Evolutionary conservation across 257 asterid species (phyloP), one percentile per base, ranked within the genome.

Genomic region (Cordia subcordata): DNA sequence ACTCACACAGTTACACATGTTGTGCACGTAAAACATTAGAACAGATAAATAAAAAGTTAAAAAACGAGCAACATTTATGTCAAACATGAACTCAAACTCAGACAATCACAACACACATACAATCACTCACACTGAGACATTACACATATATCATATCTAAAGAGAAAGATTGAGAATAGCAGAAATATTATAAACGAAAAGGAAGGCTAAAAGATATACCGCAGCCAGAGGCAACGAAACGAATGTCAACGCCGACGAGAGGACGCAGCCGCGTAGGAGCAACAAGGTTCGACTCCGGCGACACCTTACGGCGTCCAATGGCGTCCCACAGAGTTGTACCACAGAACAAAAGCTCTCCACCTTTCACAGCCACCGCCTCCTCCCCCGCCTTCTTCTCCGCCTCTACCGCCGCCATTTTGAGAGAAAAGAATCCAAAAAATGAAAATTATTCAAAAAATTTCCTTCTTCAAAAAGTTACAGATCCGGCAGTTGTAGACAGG

Each of bases 251-350:
- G 53, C 92, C 95, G 64, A 85, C 69, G 13, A 93, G 92, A 37
- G 97, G 90, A 22, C 96, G 87, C 49, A 93, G 83, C 54, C 97
- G 78, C 50, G 96, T 81, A 0, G 96, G 97, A 54, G 99, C 82
- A 60, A 81, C 77, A 76, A 89, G 70, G 70, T 89, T 88, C 49
- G 82, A 91, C 46, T 83, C 95, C 69, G 78, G 55, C 49, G 79
- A 33, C 18, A 79, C 78, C 72, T 78, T 80, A 56, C 89, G 82
- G 50, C 94, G 93, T n/a, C 99, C 99, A 80, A 93, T 63, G 16
- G 78, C 74, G 55, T 86, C 95, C 99, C 99, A 93, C 10, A 83
- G 70, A 37, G 95, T 86, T 5, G 95, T 77, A 9, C 99, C 99
- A 71, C 97, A 86, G 72, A 84, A 93, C 66, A 89, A 79, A 38